Conservation (phyloP, 2,329 filamentous ascomycete genomes). For the Pseudogymnoascus sp. region DNA sequence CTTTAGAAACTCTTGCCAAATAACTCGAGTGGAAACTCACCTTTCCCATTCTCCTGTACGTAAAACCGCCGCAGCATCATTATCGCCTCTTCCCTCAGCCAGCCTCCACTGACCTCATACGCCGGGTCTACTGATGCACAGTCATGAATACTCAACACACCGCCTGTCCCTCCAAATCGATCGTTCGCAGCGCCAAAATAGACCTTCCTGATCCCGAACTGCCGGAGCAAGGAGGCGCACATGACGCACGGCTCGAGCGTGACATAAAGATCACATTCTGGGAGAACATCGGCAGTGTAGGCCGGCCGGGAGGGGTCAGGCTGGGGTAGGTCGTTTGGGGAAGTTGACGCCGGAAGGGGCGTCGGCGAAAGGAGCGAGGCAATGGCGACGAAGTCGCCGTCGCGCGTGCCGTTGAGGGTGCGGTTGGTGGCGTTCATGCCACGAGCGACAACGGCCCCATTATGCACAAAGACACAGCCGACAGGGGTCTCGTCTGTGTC, state of each 20-base stretch:
- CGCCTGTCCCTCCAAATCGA: conserved; percentile 92
- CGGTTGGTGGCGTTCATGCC: conserved; percentile 98
- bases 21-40: conserved; percentile 39
- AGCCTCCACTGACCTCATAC: conserved; percentile 78
- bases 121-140: conserved; percentile 35
- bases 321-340: conserved; percentile 19
- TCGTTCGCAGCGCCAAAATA: conserved; percentile 96
- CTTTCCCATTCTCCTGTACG: conserved; percentile 93
- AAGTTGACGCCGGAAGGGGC: conserved; percentile 43
- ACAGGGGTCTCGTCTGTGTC: conserved; percentile 88
- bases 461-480: conserved; percentile 85
- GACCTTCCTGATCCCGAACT: conserved; percentile 80
- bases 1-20: neutral
- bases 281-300: conserved; percentile 52
- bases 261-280: conserved; percentile 76
- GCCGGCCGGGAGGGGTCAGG: conserved; percentile 44
- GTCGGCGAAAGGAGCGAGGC: conserved; percentile 49
- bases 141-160: conserved; percentile 77
- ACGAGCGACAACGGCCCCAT: conserved; percentile 70
- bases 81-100: conserved; percentile 88
- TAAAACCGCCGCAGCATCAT: conserved; percentile 90
- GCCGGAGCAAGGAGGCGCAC: conserved; percentile 88
- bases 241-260: conserved; percentile 98
- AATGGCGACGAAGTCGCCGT: conserved; percentile 92
- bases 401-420: conserved; percentile 82